Conservation (phyloP, 371 early-diverging fungal species). For the Mortierella sp. region DNA sequence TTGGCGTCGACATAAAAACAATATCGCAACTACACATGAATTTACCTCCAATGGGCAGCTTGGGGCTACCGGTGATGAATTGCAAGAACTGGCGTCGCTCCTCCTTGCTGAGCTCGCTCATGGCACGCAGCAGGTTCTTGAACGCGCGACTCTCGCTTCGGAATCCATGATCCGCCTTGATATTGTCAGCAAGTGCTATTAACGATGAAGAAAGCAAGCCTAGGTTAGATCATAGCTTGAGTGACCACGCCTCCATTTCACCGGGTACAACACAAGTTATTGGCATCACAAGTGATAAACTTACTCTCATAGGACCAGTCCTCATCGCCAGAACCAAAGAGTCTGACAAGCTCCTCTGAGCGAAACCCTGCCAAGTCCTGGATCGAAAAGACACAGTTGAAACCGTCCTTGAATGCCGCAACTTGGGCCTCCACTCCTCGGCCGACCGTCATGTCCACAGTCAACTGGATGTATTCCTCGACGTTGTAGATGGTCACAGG, state of each 20-base stretch:
- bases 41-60: slow-evolving; percentile 86
- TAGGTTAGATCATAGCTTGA: background rate
- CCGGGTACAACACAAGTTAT: no score
- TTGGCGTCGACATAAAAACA: background rate
- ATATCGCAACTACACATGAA: background rate
- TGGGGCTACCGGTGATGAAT: slow-evolving; percentile 94
- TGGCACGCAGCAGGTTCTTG: slow-evolving; percentile 72
- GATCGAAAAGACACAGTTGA: slow-evolving; percentile 82
- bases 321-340: slow-evolving; percentile 79
- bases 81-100: slow-evolving; percentile 88
- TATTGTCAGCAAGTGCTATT: slow-evolving; percentile 72
- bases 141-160: slow-evolving; percentile 79
- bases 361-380: slow-evolving; percentile 77
- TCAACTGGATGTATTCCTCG: slow-evolving; percentile 75
- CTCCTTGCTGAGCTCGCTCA: slow-evolving; percentile 70
- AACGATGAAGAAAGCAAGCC: slow-evolving; percentile 9
- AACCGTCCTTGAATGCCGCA: slow-evolving; percentile 85
- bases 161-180: slow-evolving; percentile 94
- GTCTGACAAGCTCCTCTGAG: slow-evolving; percentile 75
- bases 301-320: slow-evolving; percentile 86
- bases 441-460: slow-evolving; percentile 78
- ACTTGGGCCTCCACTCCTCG: slow-evolving; percentile 83
- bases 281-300: no score
- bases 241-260: no score
- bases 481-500: slow-evolving; percentile 83